Base-by-base conservation (phyloP, 2,329 filamentous ascomycete genomes). In the Colletotrichum limetticola region DNA sequence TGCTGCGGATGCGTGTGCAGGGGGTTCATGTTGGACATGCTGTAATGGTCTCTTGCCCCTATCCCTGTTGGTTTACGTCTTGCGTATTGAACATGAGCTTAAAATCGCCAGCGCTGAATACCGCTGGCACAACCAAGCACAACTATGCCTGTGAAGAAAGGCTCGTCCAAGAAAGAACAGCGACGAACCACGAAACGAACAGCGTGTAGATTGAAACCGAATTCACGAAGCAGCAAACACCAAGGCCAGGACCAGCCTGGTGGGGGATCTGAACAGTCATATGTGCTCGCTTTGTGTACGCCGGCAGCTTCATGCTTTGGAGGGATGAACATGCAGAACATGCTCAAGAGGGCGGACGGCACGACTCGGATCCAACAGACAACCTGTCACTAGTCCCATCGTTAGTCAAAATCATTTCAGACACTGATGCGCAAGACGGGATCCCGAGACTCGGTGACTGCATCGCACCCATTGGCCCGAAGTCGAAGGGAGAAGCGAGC, bases 401-500 rank as follows among this genome's bases (percentile, higher is more conserved):
- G 56, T 53, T 73, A 73, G 71, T 56, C 56, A 14, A 61, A 71
- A 71, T 66, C 71, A 66, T 22, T 22, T 6, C 46, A n/a, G n/a
- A 22, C 71, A 67, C 66, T 73, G 65, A 60, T 49, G 66, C 65
- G 60, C 49, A 61, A 69, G 61, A 70, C 46, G 55, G 16, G 42
- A 70, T 52, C 61, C 66, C 55, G 56, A 57, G 52, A 52, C 26
- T 58, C 52, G 56, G 52, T 52, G 60, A 66, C 55, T 59, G 49
- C 35, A 56, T 55, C 61, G 35, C 42, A 26, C n/a, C 53, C 56
- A 71, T 73, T 73, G 71, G 71, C 16, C 37, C 46, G 46, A 11
- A 19, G 60, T 24, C 28, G 49, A 73, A 73, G 71, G 71, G 71
- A 73, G 66, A 58, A 61, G 37, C 32, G 67, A 60, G 37, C 26